Percentiles rank a stretch among this genome's conserved stretches.
Conservation (phyloP, 2,329 filamentous ascomycete genomes). For the Ophiostoma angusticollis region DNA sequence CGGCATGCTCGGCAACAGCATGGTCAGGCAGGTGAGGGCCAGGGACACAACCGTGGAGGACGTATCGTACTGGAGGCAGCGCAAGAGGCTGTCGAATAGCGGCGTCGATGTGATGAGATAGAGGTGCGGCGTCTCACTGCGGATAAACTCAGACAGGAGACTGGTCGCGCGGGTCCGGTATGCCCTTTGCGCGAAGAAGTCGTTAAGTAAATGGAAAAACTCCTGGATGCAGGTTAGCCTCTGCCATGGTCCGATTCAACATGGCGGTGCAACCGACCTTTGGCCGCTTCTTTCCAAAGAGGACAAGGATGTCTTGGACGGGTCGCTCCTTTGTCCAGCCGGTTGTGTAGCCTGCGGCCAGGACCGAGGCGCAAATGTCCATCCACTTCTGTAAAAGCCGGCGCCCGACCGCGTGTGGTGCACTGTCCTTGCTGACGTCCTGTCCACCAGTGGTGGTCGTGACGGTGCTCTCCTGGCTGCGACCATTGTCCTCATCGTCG, state of each 20-base stretch:
- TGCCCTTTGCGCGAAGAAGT: slow-evolving; percentile 50
- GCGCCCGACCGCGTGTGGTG: slow-evolving; percentile 38
- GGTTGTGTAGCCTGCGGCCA: slow-evolving; percentile 24
- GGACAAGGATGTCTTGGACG: slow-evolving; percentile 38
- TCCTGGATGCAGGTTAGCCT: slow-evolving; percentile 29
- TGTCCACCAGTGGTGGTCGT: no score
- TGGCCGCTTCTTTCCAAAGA: slow-evolving; percentile 55
- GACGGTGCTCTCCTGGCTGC: slow-evolving; percentile 21
- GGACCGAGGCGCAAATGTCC: slow-evolving; percentile 27
- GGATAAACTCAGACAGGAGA: slow-evolving; percentile 60
- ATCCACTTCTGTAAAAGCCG: slow-evolving; percentile 47
- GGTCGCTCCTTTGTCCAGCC: slow-evolving; percentile 36
- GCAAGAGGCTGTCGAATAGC: slow-evolving; percentile 57
- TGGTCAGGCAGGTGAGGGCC: slow-evolving; percentile 61
- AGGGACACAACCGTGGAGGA: slow-evolving; percentile 66
- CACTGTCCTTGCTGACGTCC: slow-evolving; percentile 19
- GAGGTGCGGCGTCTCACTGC: slow-evolving; percentile 66
- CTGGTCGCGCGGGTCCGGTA: slow-evolving; percentile 52
- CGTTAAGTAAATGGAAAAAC: slow-evolving; percentile 53
- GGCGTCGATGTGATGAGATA: slow-evolving; percentile 60
- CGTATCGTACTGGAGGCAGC: slow-evolving; percentile 63
- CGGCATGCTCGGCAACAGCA: slow-evolving; percentile 73
- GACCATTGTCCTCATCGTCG: slow-evolving; percentile 42
- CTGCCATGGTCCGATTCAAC: no score
- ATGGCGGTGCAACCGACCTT: slow-evolving; percentile 24